phyloP scores from a whole-genome alignment of 257 asterid species.

The Parsonsia alboflavescens region DNA sequence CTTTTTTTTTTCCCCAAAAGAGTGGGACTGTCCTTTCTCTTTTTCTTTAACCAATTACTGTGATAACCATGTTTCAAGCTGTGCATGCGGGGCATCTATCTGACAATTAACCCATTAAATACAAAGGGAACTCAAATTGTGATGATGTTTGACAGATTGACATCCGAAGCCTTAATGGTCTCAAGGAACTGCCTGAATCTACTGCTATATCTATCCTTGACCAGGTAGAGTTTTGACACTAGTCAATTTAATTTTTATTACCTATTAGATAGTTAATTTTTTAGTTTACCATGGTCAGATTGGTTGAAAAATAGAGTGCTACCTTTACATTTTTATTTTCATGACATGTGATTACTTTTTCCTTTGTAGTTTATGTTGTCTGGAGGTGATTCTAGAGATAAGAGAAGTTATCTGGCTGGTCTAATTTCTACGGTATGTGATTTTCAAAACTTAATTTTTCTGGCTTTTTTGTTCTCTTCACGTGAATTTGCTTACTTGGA shows the following conservation, averaged over 20 bases:
- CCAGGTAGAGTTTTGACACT: constrained; percentile 47
- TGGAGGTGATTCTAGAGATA: constrained; percentile 57
- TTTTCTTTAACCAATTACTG: not conserved
- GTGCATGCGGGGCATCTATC: not conserved
- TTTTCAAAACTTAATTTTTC: constrained; percentile 16
- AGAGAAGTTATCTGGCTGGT: constrained; percentile 68
- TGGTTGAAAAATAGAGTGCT: not conserved
- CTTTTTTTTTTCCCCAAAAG: too few species aligned
- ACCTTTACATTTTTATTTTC: constrained; percentile 2
- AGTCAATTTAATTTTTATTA: constrained; percentile 7
- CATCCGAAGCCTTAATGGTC: constrained; percentile 47
- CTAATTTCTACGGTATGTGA: constrained; percentile 65
- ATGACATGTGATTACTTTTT: constrained; percentile 16
- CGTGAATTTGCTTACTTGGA: constrained; percentile 9
- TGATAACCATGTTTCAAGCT: not conserved
- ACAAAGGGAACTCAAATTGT: not conserved
- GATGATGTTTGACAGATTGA: constrained; percentile 56
- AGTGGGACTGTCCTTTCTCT: not conserved
- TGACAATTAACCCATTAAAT: not conserved
- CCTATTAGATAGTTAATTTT: constrained; percentile 7
- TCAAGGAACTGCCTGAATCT: constrained; percentile 68
- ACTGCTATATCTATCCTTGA: constrained; percentile 77
- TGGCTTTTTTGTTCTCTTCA: constrained; percentile 11
- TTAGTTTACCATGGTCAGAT: not conserved
- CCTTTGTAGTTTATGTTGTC: constrained; percentile 73